Base-by-base conservation (phyloP, 1,284 basidiomycete species). In the Grifola frondosa region DNA sequence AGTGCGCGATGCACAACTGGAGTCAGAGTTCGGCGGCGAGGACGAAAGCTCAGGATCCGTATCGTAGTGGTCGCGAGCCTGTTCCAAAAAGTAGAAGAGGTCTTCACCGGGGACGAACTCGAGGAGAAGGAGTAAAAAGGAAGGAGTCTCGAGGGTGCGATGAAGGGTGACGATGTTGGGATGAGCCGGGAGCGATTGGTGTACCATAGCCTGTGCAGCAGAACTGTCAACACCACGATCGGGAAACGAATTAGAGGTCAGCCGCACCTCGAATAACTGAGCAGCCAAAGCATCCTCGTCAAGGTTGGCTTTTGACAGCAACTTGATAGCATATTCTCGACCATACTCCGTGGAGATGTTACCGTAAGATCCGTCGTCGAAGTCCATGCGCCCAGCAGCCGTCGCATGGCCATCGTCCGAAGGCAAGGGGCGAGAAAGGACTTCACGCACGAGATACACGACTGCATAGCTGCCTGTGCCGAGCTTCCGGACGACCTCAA, bases 31-130 rank as follows among this genome's bases (percentile, higher is more conserved):
- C 41, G 38, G 50, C 42, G 37, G 53, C 30, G 57, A 52, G 31
- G 62, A 55, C n/a, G 59, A 58, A 23, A 54, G 58, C 43, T 72
- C 70, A 38, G 80, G 69, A 44, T 74, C 66, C 7, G 66, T 61
- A 26, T 88, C 84, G 63, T 85, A 85, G 63, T 91, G 87, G 64
- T 93, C 91, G 60, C 88, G 81, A 45, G 89, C 82, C 70, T 92
- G 89, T 70, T 98, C 94, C 42, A 99, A 80, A 79, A 98, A 99
- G 71, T 94, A 99, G 68, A 95, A 97, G 42, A 93, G 72, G 64
- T 97, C 94, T 67, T 97, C 91, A 42, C 96, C 97, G 7, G 94
- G 95, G 54, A 97, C 97, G 61, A 90, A 95, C 71, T 99, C 89
- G 52, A 92, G 75, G 31, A 92, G 73, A 35, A 92, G 76, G 54